Base-by-base conservation (phyloP, 108 stramenopile genomes). In the Skeletonema costatum region DNA sequence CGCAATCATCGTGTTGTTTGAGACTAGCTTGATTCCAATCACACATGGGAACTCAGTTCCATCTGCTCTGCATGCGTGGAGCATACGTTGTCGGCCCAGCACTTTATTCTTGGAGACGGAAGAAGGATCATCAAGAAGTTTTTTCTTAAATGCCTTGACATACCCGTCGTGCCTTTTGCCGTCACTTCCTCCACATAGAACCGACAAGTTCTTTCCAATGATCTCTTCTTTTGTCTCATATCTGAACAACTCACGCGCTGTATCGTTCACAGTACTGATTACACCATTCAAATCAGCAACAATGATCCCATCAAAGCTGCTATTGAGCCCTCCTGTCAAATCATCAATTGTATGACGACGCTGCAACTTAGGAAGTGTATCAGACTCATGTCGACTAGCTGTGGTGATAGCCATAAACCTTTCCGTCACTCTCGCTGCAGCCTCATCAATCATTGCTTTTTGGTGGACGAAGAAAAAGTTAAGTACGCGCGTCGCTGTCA, bases 261-360 rank as follows among this genome's bases (percentile, higher is more conserved):
- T 68, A 14, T 59, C 53, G 53, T 68, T 68, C n/a, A 68, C 67
- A 14, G 31, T n/a, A 16, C 16, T 68, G 14, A 68, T 68, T 5
- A 60, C 53, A 51, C 67, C 67, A 68, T 61, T 59, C 53, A 68
- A 61, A 68, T 68, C 67, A 10, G 59, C 59, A 13, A 68, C 58
- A 61, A 68, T 61, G 48, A 68, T 68, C 25, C 59, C 67, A 61
- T 68, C 67, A 56, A 68, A 68, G 19, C 33, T 38, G 67, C 59
- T 30, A 10, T 64, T 48, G 58, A 68, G 56, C n/a, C 59, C 67
- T 10, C 56, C 17, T 30, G 67, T 21, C 59, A 19, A 19, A 9
- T 68, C 59, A 61, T 32, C 31, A 3, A 61, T 3, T 5, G 67
- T 5, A 61, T 5, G 5, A 19, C 9, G 5, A 25, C 53, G 53